Percentiles rank a stretch among this genome's conserved stretches.
These are phyloP conservation scores for Ilex paraguariensis DNA, from an alignment of 305 asterid genomes.

Conservation along the genomic window DNA sequence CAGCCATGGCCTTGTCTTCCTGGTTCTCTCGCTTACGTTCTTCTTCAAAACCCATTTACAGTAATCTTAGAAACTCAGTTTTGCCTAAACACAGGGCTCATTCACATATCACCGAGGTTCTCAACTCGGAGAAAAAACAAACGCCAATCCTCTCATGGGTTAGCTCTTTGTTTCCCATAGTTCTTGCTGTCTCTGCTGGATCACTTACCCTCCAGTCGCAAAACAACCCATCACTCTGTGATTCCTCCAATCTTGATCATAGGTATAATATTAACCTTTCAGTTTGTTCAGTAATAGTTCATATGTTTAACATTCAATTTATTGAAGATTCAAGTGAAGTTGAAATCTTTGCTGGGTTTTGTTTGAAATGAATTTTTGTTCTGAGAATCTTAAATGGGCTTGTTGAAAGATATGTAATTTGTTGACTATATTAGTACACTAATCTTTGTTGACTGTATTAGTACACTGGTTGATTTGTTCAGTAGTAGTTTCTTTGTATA, in stretches of 20 bases:
- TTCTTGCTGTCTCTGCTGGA: constrained; percentile 57
- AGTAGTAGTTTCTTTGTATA: no score
- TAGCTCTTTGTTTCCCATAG: constrained; percentile 52
- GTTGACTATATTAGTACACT: neutral
- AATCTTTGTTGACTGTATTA: neutral
- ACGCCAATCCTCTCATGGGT: constrained; percentile 32
- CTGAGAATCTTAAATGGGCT: neutral
- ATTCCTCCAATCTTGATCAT: constrained; percentile 48
- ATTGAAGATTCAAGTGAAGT: no score
- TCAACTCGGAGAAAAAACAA: constrained; percentile 23
- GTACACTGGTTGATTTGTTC: neutral
- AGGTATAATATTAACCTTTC: constrained; percentile 2
- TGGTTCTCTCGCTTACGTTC: constrained; percentile 66
- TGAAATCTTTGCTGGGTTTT: neutral
- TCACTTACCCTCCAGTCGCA: constrained; percentile 40
- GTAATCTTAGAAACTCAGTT: constrained; percentile 21
- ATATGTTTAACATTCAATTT: no score
- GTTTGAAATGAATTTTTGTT: no score
- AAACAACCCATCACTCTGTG: constrained; percentile 37
- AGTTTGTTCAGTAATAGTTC: neutral
- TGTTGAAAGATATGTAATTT: neutral
- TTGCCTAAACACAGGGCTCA: constrained; percentile 20
- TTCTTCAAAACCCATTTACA: constrained; percentile 34
- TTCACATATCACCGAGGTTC: constrained; percentile 21
- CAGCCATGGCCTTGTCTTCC: constrained; percentile 39